These are phyloP conservation scores for Macrophomina pseudophaseolina DNA, from an alignment of 2,329 filamentous ascomycete species.

Conservation along the genomic window DNA sequence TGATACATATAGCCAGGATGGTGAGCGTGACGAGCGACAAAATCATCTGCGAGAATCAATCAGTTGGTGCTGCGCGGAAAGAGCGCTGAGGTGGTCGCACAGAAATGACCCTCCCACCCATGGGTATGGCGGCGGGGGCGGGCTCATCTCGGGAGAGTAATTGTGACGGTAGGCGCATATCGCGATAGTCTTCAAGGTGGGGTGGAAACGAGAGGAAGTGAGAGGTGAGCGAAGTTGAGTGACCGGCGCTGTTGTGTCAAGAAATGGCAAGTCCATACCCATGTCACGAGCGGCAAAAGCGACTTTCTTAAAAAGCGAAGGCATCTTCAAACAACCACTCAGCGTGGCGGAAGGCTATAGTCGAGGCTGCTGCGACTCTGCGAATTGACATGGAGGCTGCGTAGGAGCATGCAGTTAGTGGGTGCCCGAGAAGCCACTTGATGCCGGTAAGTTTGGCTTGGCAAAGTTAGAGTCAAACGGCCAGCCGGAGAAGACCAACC, in stretches of 20 bases:
- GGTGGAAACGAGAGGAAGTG: not conserved
- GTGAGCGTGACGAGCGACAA: conserved; percentile 17
- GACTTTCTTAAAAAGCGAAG: conserved; percentile 11
- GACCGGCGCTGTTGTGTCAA: not conserved
- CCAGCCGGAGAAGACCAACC: conserved; percentile 4
- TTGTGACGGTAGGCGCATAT: not conserved
- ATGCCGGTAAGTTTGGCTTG: conserved; percentile 14
- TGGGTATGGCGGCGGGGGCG: conserved; percentile 32
- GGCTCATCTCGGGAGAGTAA: not conserved
- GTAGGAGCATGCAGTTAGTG: conserved; percentile 4
- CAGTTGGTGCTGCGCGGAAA: not conserved
- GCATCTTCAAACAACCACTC: conserved; percentile 7
- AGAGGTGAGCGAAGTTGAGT: not conserved
- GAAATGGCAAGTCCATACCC: conserved; percentile 15
- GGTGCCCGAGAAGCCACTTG: conserved; percentile 7
- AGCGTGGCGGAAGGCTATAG: conserved; percentile 11
- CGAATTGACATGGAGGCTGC: conserved; percentile 7
- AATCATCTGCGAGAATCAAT: conserved; percentile 5
- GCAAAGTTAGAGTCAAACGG: conserved; percentile 15
- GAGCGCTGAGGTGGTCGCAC: conserved; percentile 11
- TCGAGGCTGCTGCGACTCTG: conserved; percentile 1
- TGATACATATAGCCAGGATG: conserved; percentile 29
- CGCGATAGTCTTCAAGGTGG: not conserved
- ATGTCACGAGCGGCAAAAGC: conserved; percentile 12
- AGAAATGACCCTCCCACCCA: conserved; percentile 34